Evolutionary conservation across 1,139 yeast species (phyloP), one percentile per base, ranked within the genome.

Genomic region (Torulaspora globosa): DNA sequence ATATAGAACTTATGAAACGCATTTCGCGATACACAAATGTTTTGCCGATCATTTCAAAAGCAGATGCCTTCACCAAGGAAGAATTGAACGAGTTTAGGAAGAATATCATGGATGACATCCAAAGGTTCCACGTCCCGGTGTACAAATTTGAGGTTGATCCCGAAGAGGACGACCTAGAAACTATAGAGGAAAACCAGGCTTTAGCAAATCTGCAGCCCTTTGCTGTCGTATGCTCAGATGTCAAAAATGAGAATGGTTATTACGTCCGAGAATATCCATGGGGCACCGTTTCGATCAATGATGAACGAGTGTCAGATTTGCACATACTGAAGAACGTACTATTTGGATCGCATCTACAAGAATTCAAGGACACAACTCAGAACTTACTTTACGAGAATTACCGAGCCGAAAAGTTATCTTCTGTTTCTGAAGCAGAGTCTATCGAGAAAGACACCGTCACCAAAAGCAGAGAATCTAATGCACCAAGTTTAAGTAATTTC

Each of bases 361-460:
- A 84, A 62, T 80, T 84, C 67, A 84, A 84, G 67, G 94, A 84
- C 61, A 78, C 82, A 58, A 84, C 92, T 21, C 89, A 83, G 58
- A 89, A 82, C 62, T 80, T 84, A 67, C 69, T 84, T 52, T 84
- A 84, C 65, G 94, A 84, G 61, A 80, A 83, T 50, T 84, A 84
- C 66, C 79, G 94, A 74, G 80, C 89, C 12, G 87, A 81, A 57
- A 76, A 86, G 53, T 70, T 84, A 39, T 66, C 72, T 5, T 59
- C 75, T 11, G 76, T 78, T 36, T 55, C 68, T n/a, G 54, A 52
- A 5, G 43, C 48, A 11, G 52, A 60, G 5, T 50, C 44, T 14
- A 27, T 29, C 19, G 40, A 40, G 3, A 38, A 39, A 27, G 46
- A 54, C 43, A 48, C 49, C 23, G 39, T 43, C 18, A 39, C 46